Evolutionary conservation across 2,329 filamentous ascomycete genomes (phyloP).

Genomic region (Nothophoma quercina): DNA sequence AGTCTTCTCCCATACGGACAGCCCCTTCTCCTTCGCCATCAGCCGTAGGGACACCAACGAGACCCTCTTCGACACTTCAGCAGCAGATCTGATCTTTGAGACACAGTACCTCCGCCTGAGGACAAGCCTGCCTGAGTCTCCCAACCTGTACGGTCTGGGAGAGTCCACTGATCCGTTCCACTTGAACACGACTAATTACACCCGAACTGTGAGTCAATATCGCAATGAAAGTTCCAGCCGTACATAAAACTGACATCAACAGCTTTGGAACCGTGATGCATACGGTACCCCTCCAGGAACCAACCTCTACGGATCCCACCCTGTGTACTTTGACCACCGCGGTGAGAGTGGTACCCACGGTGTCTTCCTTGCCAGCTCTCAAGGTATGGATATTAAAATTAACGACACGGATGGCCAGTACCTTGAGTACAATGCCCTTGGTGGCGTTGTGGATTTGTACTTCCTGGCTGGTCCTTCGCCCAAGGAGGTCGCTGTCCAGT

Average conservation of each 20-base stretch:
- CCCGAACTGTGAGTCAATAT: constrained; percentile 55
- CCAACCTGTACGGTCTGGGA: constrained; percentile 78
- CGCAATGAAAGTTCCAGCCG: no score
- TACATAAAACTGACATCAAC: constrained; percentile 37
- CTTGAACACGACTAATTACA: constrained; percentile 73
- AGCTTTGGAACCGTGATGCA: constrained; percentile 74
- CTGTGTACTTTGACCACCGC: constrained; percentile 78
- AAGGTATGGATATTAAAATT: constrained; percentile 75
- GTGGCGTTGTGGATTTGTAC: constrained; percentile 77
- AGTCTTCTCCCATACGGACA: constrained; percentile 61
- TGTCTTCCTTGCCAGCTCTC: constrained; percentile 45
- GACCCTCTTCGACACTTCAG: constrained; percentile 74
- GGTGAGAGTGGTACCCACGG: constrained; percentile 52
- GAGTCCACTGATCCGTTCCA: constrained; percentile 76
- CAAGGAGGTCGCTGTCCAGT: constrained; percentile 57
- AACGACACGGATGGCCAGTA: constrained; percentile 71
- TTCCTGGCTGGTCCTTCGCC: constrained; percentile 59
- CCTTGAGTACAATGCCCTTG: constrained; percentile 79
- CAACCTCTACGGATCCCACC: constrained; percentile 77
- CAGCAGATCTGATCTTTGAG: constrained; percentile 74
- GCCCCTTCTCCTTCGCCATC: constrained; percentile 73
- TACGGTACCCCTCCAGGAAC: constrained; percentile 65
- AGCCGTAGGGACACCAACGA: constrained; percentile 63
- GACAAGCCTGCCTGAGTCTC: constrained; percentile 71
- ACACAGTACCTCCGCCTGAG: constrained; percentile 76